Base-by-base conservation (phyloP, 805 yeast genomes). In the Ogataea henricii region DNA sequence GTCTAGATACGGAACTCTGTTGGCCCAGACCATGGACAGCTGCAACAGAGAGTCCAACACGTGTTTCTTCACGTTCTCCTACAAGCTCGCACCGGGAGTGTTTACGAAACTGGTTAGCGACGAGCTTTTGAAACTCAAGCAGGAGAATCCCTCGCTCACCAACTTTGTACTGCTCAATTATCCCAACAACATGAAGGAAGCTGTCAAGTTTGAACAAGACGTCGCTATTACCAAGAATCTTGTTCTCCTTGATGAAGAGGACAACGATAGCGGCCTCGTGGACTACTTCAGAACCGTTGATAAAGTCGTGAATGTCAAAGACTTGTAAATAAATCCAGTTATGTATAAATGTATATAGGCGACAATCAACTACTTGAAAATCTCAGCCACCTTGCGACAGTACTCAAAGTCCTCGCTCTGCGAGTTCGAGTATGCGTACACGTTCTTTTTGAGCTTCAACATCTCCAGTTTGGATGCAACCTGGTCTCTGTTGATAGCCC, bases 141-240 rank as follows among this genome's bases (percentile, higher is more conserved):
- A 52, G 2, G 46, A 51, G 17, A 36, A 54, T 23, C 71, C 72
- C 18, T 57, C 70, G 18, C 70, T 74, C 26, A 77, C 81, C 25
- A 69, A 70, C 33, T 78, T 82, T 30, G 54, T 83, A 0, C 62
- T 86, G 41, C 59, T 77, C 22, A 79, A 83, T 57, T 85, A 78
- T 59, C 91, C 92, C 3, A 74, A 71, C 41, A 71, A 73, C 20
- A 74, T 87, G 33, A 78, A 78, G 41, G 91, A 86, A 51, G 85
- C 89, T 3, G 78, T 83, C 45, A 81, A 79, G 57, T 87, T 87
- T 53, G 94, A 87, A 62, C 86, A 82, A 55, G 88, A 85, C 49
- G 73, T 86, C 22, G 76, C 83, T 2, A 74, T 75, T 8, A 65
- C 77, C 42, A 63, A 71, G 47, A 70, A 73, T 42, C 45, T 81